These are phyloP conservation scores for Starmera quercuum DNA, from an alignment of 805 yeast genomes.

Conservation along the genomic window DNA sequence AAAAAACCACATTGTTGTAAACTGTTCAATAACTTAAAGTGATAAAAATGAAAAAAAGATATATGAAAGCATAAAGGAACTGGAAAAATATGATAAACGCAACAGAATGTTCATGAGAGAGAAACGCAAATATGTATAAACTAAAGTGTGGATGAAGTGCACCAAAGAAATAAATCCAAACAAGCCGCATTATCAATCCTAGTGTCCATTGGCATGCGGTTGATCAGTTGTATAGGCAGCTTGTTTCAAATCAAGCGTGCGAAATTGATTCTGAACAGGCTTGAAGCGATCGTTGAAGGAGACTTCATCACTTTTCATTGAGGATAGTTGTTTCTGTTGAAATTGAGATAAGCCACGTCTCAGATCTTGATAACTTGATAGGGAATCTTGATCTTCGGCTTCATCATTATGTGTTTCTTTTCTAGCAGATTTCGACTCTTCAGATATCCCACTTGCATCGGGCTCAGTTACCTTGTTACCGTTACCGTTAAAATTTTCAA, in stretches of 20 bases:
- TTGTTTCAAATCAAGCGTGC: constrained; percentile 2
- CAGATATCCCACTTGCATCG: constrained; percentile 16
- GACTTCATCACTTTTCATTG: too few species aligned
- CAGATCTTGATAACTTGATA: neutral
- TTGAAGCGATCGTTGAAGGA: neutral
- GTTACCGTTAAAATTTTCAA: neutral
- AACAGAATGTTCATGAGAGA: neutral
- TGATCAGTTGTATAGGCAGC: neutral
- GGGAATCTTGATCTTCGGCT: constrained; percentile 2
- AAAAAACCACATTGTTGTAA: too few species aligned
- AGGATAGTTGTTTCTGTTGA: neutral
- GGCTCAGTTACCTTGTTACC: constrained; percentile 4
- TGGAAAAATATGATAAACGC: too few species aligned
- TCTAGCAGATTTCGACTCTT: constrained; percentile 14
- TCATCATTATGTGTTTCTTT: constrained; percentile 17
- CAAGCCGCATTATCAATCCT: neutral
- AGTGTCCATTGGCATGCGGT: neutral
- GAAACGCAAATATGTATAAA: neutral
- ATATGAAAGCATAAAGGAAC: too few species aligned
- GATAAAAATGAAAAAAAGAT: too few species aligned
- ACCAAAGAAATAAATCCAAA: neutral
- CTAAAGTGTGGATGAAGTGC: neutral
- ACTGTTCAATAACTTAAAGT: too few species aligned
- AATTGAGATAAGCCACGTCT: neutral
- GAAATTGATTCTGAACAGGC: constrained; percentile 2